These are phyloP conservation scores for Fusarium metavorans DNA, from an alignment of 2,329 filamentous ascomycete genomes.

Conservation along the genomic window DNA sequence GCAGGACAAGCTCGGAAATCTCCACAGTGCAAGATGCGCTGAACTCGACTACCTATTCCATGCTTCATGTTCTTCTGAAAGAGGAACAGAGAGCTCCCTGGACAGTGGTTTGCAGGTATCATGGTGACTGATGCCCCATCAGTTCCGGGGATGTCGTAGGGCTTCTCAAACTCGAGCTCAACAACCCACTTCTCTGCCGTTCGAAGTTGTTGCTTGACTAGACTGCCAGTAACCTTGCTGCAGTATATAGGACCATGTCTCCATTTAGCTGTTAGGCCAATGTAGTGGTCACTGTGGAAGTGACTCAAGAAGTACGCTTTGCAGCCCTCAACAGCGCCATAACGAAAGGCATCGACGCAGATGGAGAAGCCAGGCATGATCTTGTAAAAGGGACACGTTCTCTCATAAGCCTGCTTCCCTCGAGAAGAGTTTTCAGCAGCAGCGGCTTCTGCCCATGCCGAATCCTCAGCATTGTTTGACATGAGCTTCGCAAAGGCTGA, in stretches of 20 bases:
- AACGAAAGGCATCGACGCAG: conserved; percentile 95
- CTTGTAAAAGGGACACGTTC: conserved; percentile 98
- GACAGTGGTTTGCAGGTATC: conserved; percentile 97
- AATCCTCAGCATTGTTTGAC: conserved; percentile 90
- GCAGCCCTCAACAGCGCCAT: conserved; percentile 91
- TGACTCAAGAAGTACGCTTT: conserved; percentile 97
- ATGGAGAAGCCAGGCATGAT: conserved; percentile 94
- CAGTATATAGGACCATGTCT: conserved; percentile 96
- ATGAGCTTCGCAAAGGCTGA: conserved; percentile 95
- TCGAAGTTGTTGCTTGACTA: conserved; percentile 86
- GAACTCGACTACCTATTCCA: conserved; percentile 69
- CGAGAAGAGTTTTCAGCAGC: conserved; percentile 81
- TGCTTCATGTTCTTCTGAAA: conserved; percentile 83
- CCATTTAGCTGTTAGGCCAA: conserved; percentile 90
- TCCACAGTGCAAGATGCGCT: conserved; percentile 92
- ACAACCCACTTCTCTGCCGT: conserved; percentile 90
- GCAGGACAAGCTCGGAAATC: conserved; percentile 92
- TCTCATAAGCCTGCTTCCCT: conserved; percentile 86
- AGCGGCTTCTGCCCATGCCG: conserved; percentile 89
- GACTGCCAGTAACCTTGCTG: conserved; percentile 89
- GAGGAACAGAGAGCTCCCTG: conserved; percentile 91
- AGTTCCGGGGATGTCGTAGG: conserved; percentile 82
- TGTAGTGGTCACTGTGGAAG: conserved; percentile 98
- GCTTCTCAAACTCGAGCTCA: conserved; percentile 85
- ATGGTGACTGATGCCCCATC: conserved; percentile 89